Conservation (phyloP, 495 filamentous ascomycete genomes). For the Eremomyces bilateralis region DNA sequence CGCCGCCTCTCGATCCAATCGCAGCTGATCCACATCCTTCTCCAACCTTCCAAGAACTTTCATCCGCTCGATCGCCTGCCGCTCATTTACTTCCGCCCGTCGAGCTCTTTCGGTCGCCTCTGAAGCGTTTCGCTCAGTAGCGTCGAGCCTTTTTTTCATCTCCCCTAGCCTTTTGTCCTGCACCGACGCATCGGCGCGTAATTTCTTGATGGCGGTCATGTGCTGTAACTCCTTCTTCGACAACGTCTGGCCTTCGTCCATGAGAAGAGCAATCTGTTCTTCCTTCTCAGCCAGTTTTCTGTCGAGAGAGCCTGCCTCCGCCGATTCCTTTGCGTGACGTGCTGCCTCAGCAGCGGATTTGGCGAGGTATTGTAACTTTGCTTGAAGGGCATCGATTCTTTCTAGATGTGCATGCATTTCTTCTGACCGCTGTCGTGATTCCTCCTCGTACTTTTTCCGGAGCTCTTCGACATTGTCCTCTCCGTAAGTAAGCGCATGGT, state of each 20-base stretch:
- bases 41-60: constrained; percentile 43
- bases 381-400: constrained; percentile 77
- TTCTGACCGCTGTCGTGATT: constrained; percentile 46
- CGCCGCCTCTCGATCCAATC: constrained; percentile 41
- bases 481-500: too few species aligned
- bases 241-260: constrained; percentile 83
- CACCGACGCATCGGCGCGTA: constrained; percentile 38
- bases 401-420: constrained; percentile 68
- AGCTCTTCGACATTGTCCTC: constrained; percentile 23
- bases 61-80: constrained; percentile 22
- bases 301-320: constrained; percentile 42
- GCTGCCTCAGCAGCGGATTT: constrained; percentile 55
- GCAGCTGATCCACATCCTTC: constrained; percentile 47
- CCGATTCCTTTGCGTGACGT: constrained; percentile 20
- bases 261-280: constrained; percentile 66
- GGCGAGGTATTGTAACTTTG: constrained; percentile 72
- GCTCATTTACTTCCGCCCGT: constrained; percentile 28
- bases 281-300: constrained; percentile 74
- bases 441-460: constrained; percentile 33
- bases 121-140: constrained; percentile 37
- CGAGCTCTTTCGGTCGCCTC: constrained; percentile 36
- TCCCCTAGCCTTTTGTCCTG: constrained; percentile 40
- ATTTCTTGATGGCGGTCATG: constrained; percentile 60
- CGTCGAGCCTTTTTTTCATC: constrained; percentile 38
- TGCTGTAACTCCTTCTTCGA: constrained; percentile 69